phyloP scores from a whole-genome alignment of 148 eudicot genomes.

The Camellia sinensis region DNA sequence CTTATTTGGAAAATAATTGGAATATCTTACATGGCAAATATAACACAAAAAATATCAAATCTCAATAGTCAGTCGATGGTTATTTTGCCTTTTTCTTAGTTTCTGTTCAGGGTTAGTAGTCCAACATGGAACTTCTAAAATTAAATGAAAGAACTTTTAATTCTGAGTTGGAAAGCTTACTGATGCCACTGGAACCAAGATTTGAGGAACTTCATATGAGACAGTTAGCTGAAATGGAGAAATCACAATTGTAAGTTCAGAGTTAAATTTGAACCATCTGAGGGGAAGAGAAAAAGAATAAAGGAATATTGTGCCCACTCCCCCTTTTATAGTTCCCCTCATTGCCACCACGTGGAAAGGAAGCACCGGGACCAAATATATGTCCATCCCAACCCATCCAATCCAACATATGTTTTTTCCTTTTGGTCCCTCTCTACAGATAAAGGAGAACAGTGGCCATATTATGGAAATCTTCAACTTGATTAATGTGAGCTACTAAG shows the following conservation, averaged over 20 bases:
- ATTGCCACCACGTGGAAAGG: background rate
- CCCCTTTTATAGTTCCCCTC: background rate
- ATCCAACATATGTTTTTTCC: background rate
- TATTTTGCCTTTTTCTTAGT: no score
- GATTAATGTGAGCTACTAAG: background rate
- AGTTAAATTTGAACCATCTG: background rate
- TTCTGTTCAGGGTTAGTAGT: background rate
- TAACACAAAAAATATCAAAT: background rate
- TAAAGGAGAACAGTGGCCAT: background rate
- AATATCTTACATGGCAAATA: background rate
- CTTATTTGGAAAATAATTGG: background rate
- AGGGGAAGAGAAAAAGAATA: background rate
- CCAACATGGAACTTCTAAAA: background rate
- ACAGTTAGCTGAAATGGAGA: constrained; percentile 71
- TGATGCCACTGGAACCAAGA: constrained; percentile 84
- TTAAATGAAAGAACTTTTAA: background rate
- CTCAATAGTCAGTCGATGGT: background rate
- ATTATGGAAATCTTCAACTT: background rate
- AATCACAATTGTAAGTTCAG: background rate
- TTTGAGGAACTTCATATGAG: constrained; percentile 90
- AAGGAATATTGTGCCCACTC: background rate
- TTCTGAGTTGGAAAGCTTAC: constrained; percentile 44
- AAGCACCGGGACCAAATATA: background rate
- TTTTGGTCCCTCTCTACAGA: background rate
- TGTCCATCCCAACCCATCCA: background rate